Evolutionary conservation across 345 rosid species (phyloP).

Genomic region (Theobroma cacao): DNA sequence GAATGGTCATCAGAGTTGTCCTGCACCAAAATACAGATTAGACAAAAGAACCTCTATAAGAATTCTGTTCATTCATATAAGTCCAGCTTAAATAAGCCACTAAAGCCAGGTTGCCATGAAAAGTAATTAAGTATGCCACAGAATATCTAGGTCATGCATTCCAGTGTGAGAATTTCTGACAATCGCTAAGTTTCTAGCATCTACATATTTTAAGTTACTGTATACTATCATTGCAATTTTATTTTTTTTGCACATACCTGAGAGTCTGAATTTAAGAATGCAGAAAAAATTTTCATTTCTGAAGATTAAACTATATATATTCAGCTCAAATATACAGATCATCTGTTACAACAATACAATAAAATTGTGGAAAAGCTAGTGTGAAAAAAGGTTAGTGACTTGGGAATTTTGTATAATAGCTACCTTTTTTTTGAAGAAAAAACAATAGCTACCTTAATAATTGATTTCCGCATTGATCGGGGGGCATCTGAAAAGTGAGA

Average conservation of each 20-base stretch:
- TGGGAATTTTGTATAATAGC: background rate
- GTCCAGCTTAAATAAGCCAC: conserved; percentile 11
- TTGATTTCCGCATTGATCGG: conserved; percentile 17
- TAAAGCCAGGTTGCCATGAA: background rate
- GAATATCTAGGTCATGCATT: background rate
- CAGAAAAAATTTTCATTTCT: background rate
- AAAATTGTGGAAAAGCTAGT: background rate
- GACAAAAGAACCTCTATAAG: conserved; percentile 14
- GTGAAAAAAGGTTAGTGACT: background rate
- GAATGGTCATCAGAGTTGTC: conserved; percentile 32
- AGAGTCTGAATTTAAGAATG: background rate
- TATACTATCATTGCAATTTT: background rate
- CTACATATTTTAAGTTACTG: background rate
- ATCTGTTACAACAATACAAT: background rate
- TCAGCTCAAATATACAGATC: background rate
- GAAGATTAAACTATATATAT: background rate
- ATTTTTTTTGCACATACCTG: background rate
- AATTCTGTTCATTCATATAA: background rate
- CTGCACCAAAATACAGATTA: conserved; percentile 28
- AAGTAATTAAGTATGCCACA: background rate
- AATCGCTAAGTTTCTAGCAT: background rate
- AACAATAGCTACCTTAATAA: conserved; percentile 14
- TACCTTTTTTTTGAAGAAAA: too few relatives aligned
- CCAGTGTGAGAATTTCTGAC: background rate
- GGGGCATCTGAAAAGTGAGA: conserved; percentile 23